Base-by-base conservation (phyloP, 2,329 filamentous ascomycete genomes). In the Monosporascus sp. region DNA sequence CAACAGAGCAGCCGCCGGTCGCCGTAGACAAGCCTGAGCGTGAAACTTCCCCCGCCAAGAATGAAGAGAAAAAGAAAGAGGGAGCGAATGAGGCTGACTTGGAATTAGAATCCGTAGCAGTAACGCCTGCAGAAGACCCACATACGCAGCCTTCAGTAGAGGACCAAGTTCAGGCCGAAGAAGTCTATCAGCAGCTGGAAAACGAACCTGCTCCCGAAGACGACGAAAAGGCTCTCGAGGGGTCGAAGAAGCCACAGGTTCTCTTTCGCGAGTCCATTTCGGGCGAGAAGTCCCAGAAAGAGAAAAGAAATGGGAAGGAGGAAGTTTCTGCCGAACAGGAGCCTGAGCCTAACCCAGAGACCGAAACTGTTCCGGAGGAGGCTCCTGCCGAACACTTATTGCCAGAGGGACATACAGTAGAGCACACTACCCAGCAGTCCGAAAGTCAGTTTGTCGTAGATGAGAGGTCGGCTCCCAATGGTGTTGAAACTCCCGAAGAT, bases 281-380 rank as follows among this genome's bases (percentile, higher is more conserved):
- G 3, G 22, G 7, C 24, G 20, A 28, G 43, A 28, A n/a, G 20
- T 18, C 43, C 9, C 7, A 20, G 51, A 70, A 67, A 43, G 63
- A 60, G 49, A 68, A 69, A 54, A 70, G 68, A 51, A 65, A 66
- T 53, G 67, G 63, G 52, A 69, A 67, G 52, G 56, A 20, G 44
- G 50, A 59, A 53, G 24, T 28, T 14, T 55, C 57, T 35, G 40
- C 47, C 6, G 56, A 60, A 35, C 53, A 48, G 26, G 51, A 55
- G 18, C 22, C 40, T 15, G 55, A 57, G 35, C 50, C 40, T 47
- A n/a, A 20, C 22, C 50, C 52, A 47, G 48, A 49, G 47, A 47
- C 46, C 37, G 52, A 51, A 48, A 50, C 56, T 37, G 18, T 41
- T 48, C 3, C 43, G n/a, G 28, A 51, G 38, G 9, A 49, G 20